These are phyloP conservation scores for Penicillium concentricum DNA, from an alignment of 2,329 filamentous ascomycete genomes.

Conservation along the genomic window DNA sequence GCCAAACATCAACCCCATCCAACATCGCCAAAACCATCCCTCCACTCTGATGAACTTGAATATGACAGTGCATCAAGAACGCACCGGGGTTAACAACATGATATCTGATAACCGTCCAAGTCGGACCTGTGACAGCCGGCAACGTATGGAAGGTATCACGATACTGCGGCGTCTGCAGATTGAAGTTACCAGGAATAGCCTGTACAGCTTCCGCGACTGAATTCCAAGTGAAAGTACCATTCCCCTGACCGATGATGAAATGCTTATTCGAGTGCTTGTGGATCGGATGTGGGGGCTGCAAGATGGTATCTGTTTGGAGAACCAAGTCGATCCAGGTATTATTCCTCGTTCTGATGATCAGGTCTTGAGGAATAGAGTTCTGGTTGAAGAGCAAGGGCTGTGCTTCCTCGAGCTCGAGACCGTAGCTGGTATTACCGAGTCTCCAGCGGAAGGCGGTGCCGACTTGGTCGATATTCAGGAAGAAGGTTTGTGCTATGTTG, in stretches of 20 bases:
- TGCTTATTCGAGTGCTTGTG: conserved; percentile 66
- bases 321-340: conserved; percentile 58
- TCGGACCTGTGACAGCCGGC: conserved; percentile 27
- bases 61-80: conserved; percentile 54
- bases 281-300: conserved; percentile 59
- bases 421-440: conserved; percentile 26
- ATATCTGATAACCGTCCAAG: conserved; percentile 50
- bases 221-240: conserved; percentile 52
- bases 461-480: conserved; percentile 23
- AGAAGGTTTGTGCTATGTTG: conserved; percentile 44
- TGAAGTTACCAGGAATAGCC: conserved; percentile 54
- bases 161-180: conserved; percentile 56
- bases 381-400: conserved; percentile 29
- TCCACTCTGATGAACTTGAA: conserved; percentile 51
- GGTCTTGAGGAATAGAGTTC: conserved; percentile 28
- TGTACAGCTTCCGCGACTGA: conserved; percentile 55
- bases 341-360: conserved; percentile 51
- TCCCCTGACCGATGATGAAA: conserved; percentile 56
- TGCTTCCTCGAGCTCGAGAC: conserved; percentile 23
- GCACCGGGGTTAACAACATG: conserved; percentile 50
- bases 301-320: conserved; percentile 41
- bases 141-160: conserved; percentile 52
- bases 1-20: conserved; percentile 52
- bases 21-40: conserved; percentile 52
- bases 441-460: conserved; percentile 28